Conservation (phyloP, 176 grass and related monocot species). For the Oropetium thomaeum region DNA sequence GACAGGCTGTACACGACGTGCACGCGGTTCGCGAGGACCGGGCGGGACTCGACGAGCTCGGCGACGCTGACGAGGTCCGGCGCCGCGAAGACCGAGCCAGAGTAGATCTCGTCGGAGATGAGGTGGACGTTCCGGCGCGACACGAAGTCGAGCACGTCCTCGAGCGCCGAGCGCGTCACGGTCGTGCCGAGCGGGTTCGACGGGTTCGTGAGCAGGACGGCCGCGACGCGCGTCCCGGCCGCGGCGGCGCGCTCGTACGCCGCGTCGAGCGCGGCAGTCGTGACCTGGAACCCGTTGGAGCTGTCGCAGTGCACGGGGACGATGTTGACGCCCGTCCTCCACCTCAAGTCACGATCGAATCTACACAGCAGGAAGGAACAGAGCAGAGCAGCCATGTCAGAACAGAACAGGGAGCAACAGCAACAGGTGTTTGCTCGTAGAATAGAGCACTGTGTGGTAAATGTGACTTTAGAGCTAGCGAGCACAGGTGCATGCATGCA, state of each 20-base stretch:
- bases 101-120: constrained; percentile 96
- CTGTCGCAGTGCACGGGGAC: constrained; percentile 78
- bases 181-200: constrained; percentile 81
- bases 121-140: constrained; percentile 68
- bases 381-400: constrained; percentile 39
- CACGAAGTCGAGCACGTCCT: constrained; percentile 60
- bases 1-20: constrained; percentile 96
- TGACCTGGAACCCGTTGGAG: constrained; percentile 68
- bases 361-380: constrained; percentile 34
- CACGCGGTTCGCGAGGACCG: constrained; percentile 38
- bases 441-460: background rate
- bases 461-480: too few species aligned
- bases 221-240: constrained; percentile 44
- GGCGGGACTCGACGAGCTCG: constrained; percentile 54
- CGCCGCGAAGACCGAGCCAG: constrained; percentile 64
- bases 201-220: constrained; percentile 73
- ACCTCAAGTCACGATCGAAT: constrained; percentile 76
- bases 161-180: constrained; percentile 29
- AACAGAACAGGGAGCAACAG: too few species aligned
- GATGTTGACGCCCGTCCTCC: constrained; percentile 84
- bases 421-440: too few species aligned
- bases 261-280: constrained; percentile 49
- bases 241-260: constrained; percentile 41
- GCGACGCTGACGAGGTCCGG: constrained; percentile 72
- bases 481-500: background rate